Conservation (phyloP, 2,329 filamentous ascomycete species). For the Camptophora hylomeconis region DNA sequence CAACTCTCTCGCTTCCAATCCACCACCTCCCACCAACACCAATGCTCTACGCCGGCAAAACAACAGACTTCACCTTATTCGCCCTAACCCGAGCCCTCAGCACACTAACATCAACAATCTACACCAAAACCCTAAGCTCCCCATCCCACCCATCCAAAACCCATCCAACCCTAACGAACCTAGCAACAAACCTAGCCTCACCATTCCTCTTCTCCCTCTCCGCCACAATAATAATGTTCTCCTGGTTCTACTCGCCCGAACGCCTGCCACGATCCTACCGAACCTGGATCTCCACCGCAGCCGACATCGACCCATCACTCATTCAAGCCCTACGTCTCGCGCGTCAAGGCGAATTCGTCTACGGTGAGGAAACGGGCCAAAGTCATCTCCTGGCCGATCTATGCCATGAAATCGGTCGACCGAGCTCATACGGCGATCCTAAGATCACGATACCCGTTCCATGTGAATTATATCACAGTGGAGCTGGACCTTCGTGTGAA, state of each 20-base stretch:
- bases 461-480: slow-evolving; percentile 76
- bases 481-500: slow-evolving; percentile 60
- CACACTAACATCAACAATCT: slow-evolving; percentile 53
- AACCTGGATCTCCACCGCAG: slow-evolving; percentile 69
- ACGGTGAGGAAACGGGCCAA: slow-evolving; percentile 61
- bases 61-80: slow-evolving; percentile 73
- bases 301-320: slow-evolving; percentile 60
- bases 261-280: slow-evolving; percentile 61
- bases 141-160: slow-evolving; percentile 9
- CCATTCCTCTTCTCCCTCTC: slow-evolving; percentile 59
- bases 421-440: slow-evolving; percentile 61
- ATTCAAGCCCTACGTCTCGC: slow-evolving; percentile 60
- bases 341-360: slow-evolving; percentile 50
- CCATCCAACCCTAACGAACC: slow-evolving; percentile 26
- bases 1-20: slow-evolving; percentile 9
- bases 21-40: slow-evolving; percentile 10
- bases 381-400: slow-evolving; percentile 55
- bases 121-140: slow-evolving; percentile 36
- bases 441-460: slow-evolving; percentile 57
- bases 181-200: slow-evolving; percentile 40
- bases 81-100: slow-evolving; percentile 59
- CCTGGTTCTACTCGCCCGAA: slow-evolving; percentile 67
- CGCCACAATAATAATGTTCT: slow-evolving; percentile 71
- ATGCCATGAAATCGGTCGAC: slow-evolving; percentile 58
- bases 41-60: slow-evolving; percentile 49